Base-by-base conservation (phyloP, 2,329 filamentous ascomycete species). In the Raffaelea albimanens region DNA sequence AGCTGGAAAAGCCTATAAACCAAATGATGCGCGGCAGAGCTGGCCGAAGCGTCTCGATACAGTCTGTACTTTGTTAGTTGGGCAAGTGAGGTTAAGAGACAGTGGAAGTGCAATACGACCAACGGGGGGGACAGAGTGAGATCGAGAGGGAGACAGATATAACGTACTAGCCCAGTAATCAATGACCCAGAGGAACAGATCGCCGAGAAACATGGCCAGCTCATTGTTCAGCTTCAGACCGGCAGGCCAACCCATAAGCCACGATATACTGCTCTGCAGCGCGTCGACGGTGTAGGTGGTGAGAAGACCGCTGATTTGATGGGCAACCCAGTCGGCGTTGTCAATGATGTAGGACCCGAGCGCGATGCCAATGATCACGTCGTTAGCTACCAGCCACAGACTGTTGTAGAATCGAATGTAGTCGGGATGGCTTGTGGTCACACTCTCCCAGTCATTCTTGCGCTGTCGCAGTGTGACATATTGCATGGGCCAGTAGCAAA, bases 331-430 rank as follows among this genome's bases (percentile, higher is more conserved):
- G 47, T 80, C 76, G 2, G 88, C 83, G 58, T 98, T 96, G 61
- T 98, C 93, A 52, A 97, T 91, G 52, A 98, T 95, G 63, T 95
- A 98, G 1, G 89, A 95, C 0, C 93, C 94, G 8, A 98, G 68
- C 2, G 93, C 93, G 55, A 98, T 96, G 22, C 93, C 94, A 50
- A 98, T 97, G 54, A 98, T 98, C 42, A 98, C 85, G 67, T 98
- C 93, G 67, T 98, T 98, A 25, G 90, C 90, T 20, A 98, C 93
- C 9, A 98, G 84, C 93, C 93, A 98, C 4, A 98, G 71, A 59
- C 89, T 96, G 64, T 98, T 98, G 69, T 97, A 98, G 66, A 98
- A 98, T 16, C 93, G 85, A 55, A 98, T 98, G 63, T 98, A 98
- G 63, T 98, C 93, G 1, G 91, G 88, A 63, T 98, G 91, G 57